Base-by-base conservation (phyloP, 2,329 filamentous ascomycete genomes). In the Exophiala aquamarina region DNA sequence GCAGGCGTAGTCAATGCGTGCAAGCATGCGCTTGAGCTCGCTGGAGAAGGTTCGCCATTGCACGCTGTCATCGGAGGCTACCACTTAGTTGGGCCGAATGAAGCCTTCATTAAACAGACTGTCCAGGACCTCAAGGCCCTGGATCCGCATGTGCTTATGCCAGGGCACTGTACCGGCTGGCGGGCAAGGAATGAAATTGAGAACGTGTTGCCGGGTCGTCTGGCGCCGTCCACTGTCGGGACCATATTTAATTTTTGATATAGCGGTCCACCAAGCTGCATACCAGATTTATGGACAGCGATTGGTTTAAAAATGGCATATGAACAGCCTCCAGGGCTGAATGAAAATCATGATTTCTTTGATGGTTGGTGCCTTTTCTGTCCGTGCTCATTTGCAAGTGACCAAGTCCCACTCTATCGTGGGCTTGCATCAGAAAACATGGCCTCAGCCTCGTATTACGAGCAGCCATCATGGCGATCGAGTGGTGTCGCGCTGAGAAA, bases 141-240 rank as follows among this genome's bases (percentile, higher is more conserved):
- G 3, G 65, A 71, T 41, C 73, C 75, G 0, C 70, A 70, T 10
- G 64, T 80, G 0, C 57, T 80, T 3, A 66, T 80, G 59, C 75
- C 77, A 0, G 77, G 77, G 1, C 77, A 81, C 59, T 80, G 76
- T 54, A 74, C 76, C 0, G 77, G 77, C 4, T 81, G 76, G 76
- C 66, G 75, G 51, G 76, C 74, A 28, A 79, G 78, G 59, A 72
- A 72, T 52, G 68, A 68, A 34, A 76, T 78, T 50, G 74, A 79
- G 59, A 72, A 68, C 49, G 63, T 68, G 29, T 75, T 78, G 70
- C 72, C 73, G 1, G 75, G 75, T 2, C 63, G 64, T 3, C 55
- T 79, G 49, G 74, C 74, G 6, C 76, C 76, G 20, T 72, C 71
- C 17, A 75, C 75, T 10, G 75, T 76, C 11, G 76, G 76, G 3